Percentiles rank a stretch among this genome's conserved stretches.
Conservation (phyloP, 495 filamentous ascomycete genomes). For the Penicillium bialowiezense region DNA sequence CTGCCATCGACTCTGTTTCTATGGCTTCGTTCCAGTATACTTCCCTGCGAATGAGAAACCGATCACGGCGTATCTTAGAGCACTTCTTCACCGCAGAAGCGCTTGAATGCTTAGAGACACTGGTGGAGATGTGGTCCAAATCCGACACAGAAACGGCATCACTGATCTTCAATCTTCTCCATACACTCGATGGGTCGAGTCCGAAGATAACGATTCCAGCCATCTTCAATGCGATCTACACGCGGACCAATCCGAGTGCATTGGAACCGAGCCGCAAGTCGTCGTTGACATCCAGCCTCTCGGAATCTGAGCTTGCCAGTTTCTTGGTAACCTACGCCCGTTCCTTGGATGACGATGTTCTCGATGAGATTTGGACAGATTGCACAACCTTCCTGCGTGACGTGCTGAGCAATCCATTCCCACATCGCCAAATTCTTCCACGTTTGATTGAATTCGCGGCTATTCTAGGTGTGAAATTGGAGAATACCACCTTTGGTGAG, state of each 20-base stretch:
- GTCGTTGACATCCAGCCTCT: slow-evolving; percentile 76
- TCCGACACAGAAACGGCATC: slow-evolving; percentile 37
- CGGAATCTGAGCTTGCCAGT: slow-evolving; percentile 76
- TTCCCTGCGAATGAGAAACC: slow-evolving; percentile 82
- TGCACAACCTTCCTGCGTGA: slow-evolving; percentile 89
- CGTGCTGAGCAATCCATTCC: slow-evolving; percentile 89
- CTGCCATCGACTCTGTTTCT: slow-evolving; percentile 62
- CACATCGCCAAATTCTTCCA: slow-evolving; percentile 86
- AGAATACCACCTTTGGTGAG: slow-evolving; percentile 97
- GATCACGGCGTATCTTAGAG: slow-evolving; percentile 82
- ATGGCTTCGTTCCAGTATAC: slow-evolving; percentile 85
- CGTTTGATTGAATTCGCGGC: slow-evolving; percentile 84
- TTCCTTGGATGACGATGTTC: slow-evolving; percentile 94
- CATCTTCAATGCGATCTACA: slow-evolving; percentile 97
- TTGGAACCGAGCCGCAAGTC: slow-evolving; percentile 80
- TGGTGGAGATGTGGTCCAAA: slow-evolving; percentile 76
- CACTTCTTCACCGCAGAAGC: slow-evolving; percentile 91
- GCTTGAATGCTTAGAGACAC: slow-evolving; percentile 90
- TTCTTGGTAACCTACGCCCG: slow-evolving; percentile 88
- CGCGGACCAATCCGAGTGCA: slow-evolving; percentile 78
- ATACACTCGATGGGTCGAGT: slow-evolving; percentile 86
- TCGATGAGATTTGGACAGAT: slow-evolving; percentile 98
- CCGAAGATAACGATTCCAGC: slow-evolving; percentile 92
- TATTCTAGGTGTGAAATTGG: slow-evolving; percentile 86
- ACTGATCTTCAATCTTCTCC: slow-evolving; percentile 75